Base-by-base conservation (phyloP, 2,329 filamentous ascomycete genomes). In the Exserohilum rostratum region DNA sequence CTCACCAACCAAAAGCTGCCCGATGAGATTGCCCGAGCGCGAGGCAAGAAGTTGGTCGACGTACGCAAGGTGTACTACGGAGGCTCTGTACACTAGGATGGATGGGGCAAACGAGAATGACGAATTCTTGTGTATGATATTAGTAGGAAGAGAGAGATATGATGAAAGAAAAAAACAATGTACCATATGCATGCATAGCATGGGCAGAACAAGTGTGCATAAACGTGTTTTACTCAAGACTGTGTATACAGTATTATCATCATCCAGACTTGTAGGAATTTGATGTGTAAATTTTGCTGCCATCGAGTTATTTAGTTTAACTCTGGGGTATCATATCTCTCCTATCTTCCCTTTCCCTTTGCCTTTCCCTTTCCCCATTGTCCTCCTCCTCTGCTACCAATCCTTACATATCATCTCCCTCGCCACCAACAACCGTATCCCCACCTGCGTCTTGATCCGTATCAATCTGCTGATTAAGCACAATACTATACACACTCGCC, bases 401-500 rank as follows among this genome's bases (percentile, higher is more conserved):
- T n/a, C 2, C 15, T 39, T 39, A 29, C 25, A 17, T 12, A 25
- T 13, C 29, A 33, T 40, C 46, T 44, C 39, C 46, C 37, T 53
- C 31, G 2, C 42, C 75, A 72, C 61, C 70, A n/a, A n/a, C n/a
- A n/a, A n/a, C n/a, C 71, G 11, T 29, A 65, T 31, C 45, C 55
- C 33, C 46, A 30, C 35, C 48, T 55, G 34, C 58, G 39, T 55
- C 63, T 27, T 72, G 70, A 42, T 72, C 66, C 46, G 61, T 55
- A 33, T 54, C 51, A 59, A 75, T 73, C 83, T 98, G 91, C 83
- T 98, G 93, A 83, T 99, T 93, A 80, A 99, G 77, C 58, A 99
- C 93, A 79, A 99, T 99, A 73, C 90, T 96, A 79, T 99, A 99
- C 61, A 99, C 95, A 76, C 93, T 98, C 15, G 95, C 93, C 81